Conservation (phyloP, 2,329 filamentous ascomycete species). For the Alternaria solani region DNA sequence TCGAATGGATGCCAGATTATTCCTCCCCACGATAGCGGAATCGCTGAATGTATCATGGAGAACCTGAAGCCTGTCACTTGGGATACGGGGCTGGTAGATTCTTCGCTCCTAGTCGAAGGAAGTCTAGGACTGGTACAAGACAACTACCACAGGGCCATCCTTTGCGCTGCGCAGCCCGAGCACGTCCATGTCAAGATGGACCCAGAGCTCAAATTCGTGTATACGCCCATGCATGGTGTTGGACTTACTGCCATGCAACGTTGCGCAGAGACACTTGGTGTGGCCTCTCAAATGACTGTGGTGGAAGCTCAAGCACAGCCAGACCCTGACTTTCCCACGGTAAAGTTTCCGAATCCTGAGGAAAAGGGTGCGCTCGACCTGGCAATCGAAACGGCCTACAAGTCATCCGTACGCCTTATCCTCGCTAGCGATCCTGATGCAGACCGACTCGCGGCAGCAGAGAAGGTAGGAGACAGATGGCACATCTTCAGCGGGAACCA, state of each 20-base stretch:
- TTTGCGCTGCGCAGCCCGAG: slow-evolving; percentile 49
- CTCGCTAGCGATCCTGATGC: slow-evolving; percentile 72
- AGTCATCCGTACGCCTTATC: slow-evolving; percentile 59
- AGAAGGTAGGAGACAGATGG: slow-evolving; percentile 65
- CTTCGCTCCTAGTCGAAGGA: slow-evolving; percentile 52
- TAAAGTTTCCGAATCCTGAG: slow-evolving; percentile 71
- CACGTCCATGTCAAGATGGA: slow-evolving; percentile 26
- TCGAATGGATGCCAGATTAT: slow-evolving; percentile 72
- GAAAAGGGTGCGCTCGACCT: slow-evolving; percentile 69
- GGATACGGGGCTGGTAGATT: slow-evolving; percentile 56
- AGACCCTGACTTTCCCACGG: slow-evolving; percentile 69
- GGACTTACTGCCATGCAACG: slow-evolving; percentile 59
- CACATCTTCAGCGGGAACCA: slow-evolving; percentile 72
- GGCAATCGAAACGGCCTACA: slow-evolving; percentile 64
- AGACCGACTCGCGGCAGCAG: slow-evolving; percentile 68
- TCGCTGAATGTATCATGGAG: slow-evolving; percentile 63
- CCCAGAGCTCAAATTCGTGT: slow-evolving; percentile 57
- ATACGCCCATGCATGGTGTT: slow-evolving; percentile 66
- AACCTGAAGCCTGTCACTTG: slow-evolving; percentile 63
- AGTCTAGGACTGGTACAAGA: slow-evolving; percentile 53
- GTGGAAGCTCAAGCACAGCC: slow-evolving; percentile 63
- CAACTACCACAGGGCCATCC: slow-evolving; percentile 56
- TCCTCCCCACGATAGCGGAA: slow-evolving; percentile 66
- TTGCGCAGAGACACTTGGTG: slow-evolving; percentile 50
- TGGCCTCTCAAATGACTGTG: slow-evolving; percentile 56